These are phyloP conservation scores for Candida chauliodis DNA, from an alignment of 805 yeast genomes.

Conservation along the genomic window DNA sequence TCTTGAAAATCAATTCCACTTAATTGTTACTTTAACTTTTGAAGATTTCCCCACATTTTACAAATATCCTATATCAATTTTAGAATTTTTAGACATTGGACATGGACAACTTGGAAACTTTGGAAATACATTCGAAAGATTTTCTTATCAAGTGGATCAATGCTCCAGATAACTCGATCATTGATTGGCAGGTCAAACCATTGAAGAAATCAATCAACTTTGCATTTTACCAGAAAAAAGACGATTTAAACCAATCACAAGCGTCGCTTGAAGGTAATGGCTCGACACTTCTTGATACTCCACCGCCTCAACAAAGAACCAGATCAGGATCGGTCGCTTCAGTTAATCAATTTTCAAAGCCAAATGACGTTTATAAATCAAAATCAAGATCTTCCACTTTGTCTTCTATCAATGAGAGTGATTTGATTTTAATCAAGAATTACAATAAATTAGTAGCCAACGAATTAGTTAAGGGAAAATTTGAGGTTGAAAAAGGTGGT, in stretches of 20 bases:
- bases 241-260: slow-evolving; percentile 11
- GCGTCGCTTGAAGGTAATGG: slow-evolving; percentile 3
- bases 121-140: slow-evolving; percentile 86
- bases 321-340: slow-evolving; percentile 13
- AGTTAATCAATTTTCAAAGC: slow-evolving; percentile 10
- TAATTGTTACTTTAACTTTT: too few relatives aligned
- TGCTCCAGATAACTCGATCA: slow-evolving; percentile 60
- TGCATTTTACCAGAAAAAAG: slow-evolving; percentile 35
- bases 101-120: slow-evolving; percentile 54
- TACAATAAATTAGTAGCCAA: slow-evolving; percentile 52
- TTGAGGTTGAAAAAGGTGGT: slow-evolving; percentile 60
- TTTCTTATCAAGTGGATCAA: slow-evolving; percentile 90
- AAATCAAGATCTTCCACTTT: slow-evolving; percentile 38
- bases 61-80: too few relatives aligned
- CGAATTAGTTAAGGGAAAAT: slow-evolving; percentile 58
- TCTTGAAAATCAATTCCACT: too few relatives aligned
- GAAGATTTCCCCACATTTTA: too few relatives aligned
- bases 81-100: too few relatives aligned
- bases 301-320: slow-evolving; percentile 5
- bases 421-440: slow-evolving; percentile 52
- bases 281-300: neutral
- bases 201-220: slow-evolving; percentile 43
- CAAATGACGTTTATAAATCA: slow-evolving; percentile 18
- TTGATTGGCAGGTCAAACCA: slow-evolving; percentile 83
- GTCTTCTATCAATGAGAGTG: slow-evolving; percentile 35